phyloP scores from a whole-genome alignment of 78 protist species.

The Dictyostelium firmibasis region DNA sequence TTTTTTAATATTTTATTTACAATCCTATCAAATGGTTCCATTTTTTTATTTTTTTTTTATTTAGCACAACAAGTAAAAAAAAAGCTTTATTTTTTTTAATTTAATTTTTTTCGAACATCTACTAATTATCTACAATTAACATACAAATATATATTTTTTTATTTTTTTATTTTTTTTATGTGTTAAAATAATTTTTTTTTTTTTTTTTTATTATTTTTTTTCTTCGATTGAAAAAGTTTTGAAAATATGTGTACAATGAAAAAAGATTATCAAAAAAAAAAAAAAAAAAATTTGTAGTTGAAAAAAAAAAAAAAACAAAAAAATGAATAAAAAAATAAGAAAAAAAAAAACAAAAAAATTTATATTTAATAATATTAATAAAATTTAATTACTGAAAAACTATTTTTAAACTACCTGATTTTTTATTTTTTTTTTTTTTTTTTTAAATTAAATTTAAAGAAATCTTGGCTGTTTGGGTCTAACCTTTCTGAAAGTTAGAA shows the following conservation, averaged over 20 bases:
- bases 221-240: background rate
- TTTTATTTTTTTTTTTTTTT: too few relatives aligned
- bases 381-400: background rate
- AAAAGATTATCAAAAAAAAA: too few relatives aligned
- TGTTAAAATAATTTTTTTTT: background rate
- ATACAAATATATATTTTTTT: too few relatives aligned
- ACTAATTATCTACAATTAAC: too few relatives aligned
- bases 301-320: too few relatives aligned
- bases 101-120: background rate
- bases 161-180: background rate
- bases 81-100: background rate
- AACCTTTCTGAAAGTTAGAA: background rate
- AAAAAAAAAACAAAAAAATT: too few relatives aligned
- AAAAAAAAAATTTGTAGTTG: too few relatives aligned
- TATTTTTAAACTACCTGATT: too few relatives aligned
- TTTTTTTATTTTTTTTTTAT: background rate
- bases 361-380: too few relatives aligned
- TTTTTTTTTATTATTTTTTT: too few relatives aligned
- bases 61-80: background rate
- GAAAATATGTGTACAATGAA: too few relatives aligned
- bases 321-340: background rate
- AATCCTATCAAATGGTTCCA: background rate
- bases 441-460: too few relatives aligned
- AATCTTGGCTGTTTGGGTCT: background rate
- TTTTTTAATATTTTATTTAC: background rate